Conservation (phyloP, 805 yeast species). For the Candida silvatica region DNA sequence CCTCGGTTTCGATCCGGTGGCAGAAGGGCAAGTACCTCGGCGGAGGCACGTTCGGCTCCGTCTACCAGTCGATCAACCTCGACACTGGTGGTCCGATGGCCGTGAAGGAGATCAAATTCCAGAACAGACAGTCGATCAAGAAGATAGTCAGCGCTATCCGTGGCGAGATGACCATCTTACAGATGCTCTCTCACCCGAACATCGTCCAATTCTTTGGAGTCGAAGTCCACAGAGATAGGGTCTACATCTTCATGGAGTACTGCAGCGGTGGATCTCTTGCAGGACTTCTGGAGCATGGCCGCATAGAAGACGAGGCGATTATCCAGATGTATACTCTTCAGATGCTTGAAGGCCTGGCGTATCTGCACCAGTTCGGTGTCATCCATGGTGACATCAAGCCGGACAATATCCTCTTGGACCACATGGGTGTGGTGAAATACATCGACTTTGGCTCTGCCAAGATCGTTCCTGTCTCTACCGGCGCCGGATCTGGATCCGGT, state of each 20-base stretch:
- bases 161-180: constrained; percentile 94
- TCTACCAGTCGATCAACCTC: constrained; percentile 82
- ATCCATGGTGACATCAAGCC: constrained; percentile 98
- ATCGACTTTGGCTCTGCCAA: constrained; percentile 98
- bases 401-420: constrained; percentile 83
- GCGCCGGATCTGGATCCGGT: not conserved
- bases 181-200: constrained; percentile 92
- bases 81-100: constrained; percentile 97
- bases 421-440: constrained; percentile 86
- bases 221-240: constrained; percentile 93
- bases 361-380: constrained; percentile 87
- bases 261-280: constrained; percentile 96
- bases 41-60: constrained; percentile 93
- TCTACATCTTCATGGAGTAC: constrained; percentile 93
- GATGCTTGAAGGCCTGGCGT: constrained; percentile 91
- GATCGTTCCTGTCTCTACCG: constrained; percentile 49
- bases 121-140: constrained; percentile 77
- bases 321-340: constrained; percentile 86
- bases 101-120: constrained; percentile 89
- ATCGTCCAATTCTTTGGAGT: constrained; percentile 96
- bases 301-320: constrained; percentile 92
- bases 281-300: constrained; percentile 76
- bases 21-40: constrained; percentile 92
- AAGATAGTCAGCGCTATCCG: constrained; percentile 81
- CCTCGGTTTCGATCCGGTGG: constrained; percentile 92